Evolutionary conservation across 768 basidiomycete species (phyloP).

Genomic region (Hortiboletus campestris): DNA sequence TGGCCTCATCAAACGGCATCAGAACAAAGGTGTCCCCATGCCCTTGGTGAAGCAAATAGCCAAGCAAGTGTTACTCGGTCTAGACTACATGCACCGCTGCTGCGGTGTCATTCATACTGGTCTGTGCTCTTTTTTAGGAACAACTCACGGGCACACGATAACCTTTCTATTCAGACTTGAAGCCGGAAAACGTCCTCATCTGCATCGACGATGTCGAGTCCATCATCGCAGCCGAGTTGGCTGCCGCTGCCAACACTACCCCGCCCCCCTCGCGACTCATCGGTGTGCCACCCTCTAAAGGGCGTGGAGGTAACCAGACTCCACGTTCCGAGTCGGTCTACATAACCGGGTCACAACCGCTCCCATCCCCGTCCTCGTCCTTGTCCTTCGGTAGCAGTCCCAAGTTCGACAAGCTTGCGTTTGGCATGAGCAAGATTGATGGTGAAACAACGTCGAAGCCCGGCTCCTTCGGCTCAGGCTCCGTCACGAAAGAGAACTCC

Average conservation of each 20-base stretch:
- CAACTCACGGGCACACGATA: background rate
- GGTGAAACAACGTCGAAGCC: slow-evolving; percentile 38
- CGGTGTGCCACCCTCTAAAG: slow-evolving; percentile 91
- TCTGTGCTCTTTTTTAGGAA: slow-evolving; percentile 27
- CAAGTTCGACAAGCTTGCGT: slow-evolving; percentile 82
- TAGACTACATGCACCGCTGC: slow-evolving; percentile 97
- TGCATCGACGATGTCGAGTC: slow-evolving; percentile 95
- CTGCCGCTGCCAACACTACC: slow-evolving; percentile 36
- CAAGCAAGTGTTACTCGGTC: slow-evolving; percentile 90
- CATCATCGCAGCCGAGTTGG: slow-evolving; percentile 84
- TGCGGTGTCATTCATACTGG: slow-evolving; percentile 97
- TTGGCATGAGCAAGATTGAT: slow-evolving; percentile 91
- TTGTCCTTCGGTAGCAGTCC: slow-evolving; percentile 69
- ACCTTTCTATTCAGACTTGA: slow-evolving; percentile 60
- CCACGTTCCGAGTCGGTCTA: slow-evolving; percentile 78
- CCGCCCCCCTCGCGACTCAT: slow-evolving; percentile 62
- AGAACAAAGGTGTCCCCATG: slow-evolving; percentile 97
- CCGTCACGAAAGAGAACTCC: slow-evolving; percentile 21
- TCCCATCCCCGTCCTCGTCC: slow-evolving; percentile 82
- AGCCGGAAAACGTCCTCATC: slow-evolving; percentile 97
- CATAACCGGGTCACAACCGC: slow-evolving; percentile 91
- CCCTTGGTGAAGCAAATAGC: slow-evolving; percentile 92
- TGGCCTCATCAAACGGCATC: slow-evolving; percentile 95
- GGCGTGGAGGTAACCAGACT: slow-evolving; percentile 94
- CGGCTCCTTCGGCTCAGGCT: slow-evolving; percentile 29